Conservation (phyloP, 805 yeast genomes). For the Kuraishia hungarica region DNA sequence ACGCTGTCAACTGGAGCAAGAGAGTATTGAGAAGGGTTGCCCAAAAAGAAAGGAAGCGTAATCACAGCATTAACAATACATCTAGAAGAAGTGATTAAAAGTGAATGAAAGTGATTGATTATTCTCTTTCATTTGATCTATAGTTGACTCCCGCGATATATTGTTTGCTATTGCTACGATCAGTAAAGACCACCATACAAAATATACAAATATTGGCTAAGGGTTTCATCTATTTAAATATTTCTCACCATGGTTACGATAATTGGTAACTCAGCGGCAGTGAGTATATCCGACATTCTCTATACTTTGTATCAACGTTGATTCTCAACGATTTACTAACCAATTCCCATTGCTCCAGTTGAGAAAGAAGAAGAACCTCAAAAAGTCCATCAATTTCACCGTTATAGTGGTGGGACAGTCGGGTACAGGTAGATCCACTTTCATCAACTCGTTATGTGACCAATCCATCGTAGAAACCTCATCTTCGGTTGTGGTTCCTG, state of each 20-base stretch:
- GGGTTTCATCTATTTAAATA: no score
- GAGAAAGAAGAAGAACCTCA: slow-evolving; percentile 71
- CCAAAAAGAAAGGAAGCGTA: not conserved
- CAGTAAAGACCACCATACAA: no score
- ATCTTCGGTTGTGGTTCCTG: slow-evolving; percentile 32
- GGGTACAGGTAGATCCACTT: slow-evolving; percentile 88
- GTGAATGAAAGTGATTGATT: no score
- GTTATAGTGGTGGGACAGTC: slow-evolving; percentile 81
- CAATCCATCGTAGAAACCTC: slow-evolving; percentile 75
- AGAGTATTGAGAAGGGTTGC: not conserved
- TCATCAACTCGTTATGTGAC: slow-evolving; percentile 84
- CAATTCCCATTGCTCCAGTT: slow-evolving; percentile 13
- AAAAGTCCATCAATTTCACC: slow-evolving; percentile 80
- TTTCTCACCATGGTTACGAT: slow-evolving; percentile 31
- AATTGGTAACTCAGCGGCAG: slow-evolving; percentile 42
- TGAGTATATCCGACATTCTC: slow-evolving; percentile 18
- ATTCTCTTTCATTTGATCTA: not conserved
- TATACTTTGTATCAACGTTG: slow-evolving; percentile 14
- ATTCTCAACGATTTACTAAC: not conserved
- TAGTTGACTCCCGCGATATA: not conserved
- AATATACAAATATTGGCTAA: no score
- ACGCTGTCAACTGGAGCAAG: not conserved
- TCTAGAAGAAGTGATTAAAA: no score
- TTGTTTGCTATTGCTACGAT: not conserved
- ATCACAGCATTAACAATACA: not conserved